Evolutionary conservation across 1,284 basidiomycete genomes (phyloP).

Genomic region (Boletus calvinii): DNA sequence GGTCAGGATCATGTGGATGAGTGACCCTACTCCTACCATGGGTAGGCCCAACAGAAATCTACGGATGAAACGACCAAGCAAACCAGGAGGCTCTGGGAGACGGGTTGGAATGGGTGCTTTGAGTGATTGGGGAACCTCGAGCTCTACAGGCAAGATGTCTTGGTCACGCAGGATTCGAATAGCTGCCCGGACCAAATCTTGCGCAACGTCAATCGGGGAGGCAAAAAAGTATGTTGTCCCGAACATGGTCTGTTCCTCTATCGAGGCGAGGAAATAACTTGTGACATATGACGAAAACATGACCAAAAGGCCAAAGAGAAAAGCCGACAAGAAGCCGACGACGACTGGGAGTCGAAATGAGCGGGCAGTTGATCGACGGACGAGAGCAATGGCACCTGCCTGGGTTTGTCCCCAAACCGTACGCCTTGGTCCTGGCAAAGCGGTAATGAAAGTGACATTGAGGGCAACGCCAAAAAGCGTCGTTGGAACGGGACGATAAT

Average conservation of each 20-base stretch:
- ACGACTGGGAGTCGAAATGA: constrained; percentile 46
- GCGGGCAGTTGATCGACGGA: constrained; percentile 3
- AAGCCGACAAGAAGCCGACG: constrained; percentile 59
- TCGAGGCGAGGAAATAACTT: constrained; percentile 54
- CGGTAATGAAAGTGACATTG: constrained; percentile 76
- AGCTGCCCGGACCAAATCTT: constrained; percentile 62
- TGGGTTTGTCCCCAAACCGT: constrained; percentile 73
- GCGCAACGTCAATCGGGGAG: constrained; percentile 57
- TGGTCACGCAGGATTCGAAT: constrained; percentile 64
- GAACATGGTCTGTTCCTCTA: constrained; percentile 37
- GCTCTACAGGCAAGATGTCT: constrained; percentile 43
- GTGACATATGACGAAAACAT: constrained; percentile 71
- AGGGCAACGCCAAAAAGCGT: constrained; percentile 71
- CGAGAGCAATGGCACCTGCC: constrained; percentile 38
- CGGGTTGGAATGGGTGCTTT: constrained; percentile 12
- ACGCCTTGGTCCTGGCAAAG: constrained; percentile 63
- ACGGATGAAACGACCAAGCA: constrained; percentile 55
- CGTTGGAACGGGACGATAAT: constrained; percentile 51
- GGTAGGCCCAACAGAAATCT: constrained; percentile 74
- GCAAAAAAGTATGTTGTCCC: constrained; percentile 50
- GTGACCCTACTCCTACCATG: constrained; percentile 71
- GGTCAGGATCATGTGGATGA: constrained; percentile 68
- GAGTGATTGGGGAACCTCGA: constrained; percentile 26
- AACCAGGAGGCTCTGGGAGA: constrained; percentile 29
- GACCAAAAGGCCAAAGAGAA: constrained; percentile 67